phyloP scores from a whole-genome alignment of 1,284 basidiomycete species.

The Heterobasidion occidentale region DNA sequence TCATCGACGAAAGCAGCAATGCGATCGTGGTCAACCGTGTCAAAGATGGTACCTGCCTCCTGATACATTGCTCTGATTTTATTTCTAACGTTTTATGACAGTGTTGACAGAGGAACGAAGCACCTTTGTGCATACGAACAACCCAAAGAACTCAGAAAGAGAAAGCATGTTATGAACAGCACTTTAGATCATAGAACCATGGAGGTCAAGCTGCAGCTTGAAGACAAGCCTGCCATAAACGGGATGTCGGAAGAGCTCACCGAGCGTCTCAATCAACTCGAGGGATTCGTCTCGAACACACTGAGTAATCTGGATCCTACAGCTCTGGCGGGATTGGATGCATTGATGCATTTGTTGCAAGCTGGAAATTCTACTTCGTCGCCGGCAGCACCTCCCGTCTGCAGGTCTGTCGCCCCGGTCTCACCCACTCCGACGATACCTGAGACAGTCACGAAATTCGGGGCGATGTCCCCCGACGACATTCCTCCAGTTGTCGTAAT shows the following conservation, averaged over 20 bases:
- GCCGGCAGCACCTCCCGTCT: background rate
- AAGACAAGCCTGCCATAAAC: background rate
- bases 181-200: background rate
- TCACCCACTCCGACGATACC: background rate
- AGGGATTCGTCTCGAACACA: slow-evolving; percentile 6
- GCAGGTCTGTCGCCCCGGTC: background rate
- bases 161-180: background rate
- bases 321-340: slow-evolving; percentile 12
- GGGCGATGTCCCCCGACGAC: slow-evolving; percentile 6
- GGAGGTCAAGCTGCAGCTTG: background rate
- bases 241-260: background rate
- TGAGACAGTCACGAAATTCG: slow-evolving; percentile 1
- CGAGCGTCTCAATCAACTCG: slow-evolving; percentile 5
- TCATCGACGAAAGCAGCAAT: background rate
- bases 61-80: background rate
- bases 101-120: background rate
- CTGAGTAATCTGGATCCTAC: slow-evolving; percentile 7
- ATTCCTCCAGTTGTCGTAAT: slow-evolving; percentile 1
- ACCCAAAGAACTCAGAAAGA: background rate
- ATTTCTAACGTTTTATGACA: background rate
- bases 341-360: slow-evolving; percentile 13
- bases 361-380: background rate
- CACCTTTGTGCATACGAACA: background rate
- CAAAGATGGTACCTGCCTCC: background rate
- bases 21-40: background rate